Evolutionary conservation across 2,329 filamentous ascomycete species (phyloP), one percentile per base, ranked within the genome.

Genomic region (Ophiostoma pallidulum): DNA sequence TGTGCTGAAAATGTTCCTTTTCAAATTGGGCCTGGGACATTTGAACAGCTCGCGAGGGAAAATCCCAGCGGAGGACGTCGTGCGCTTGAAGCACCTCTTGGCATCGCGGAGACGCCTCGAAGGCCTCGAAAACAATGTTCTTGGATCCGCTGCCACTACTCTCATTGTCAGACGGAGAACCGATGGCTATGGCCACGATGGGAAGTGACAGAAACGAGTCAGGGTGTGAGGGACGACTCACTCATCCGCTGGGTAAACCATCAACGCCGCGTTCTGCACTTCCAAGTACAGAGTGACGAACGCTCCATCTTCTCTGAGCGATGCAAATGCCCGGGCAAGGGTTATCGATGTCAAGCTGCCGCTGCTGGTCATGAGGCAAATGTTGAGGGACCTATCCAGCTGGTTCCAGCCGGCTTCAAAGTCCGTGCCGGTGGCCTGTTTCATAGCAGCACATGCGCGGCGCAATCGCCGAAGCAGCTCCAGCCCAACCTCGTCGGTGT

Each of bases 101-200:
- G 1, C 73, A 74, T 0, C 58, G 57, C 0, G 81, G 66, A 0
- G 78, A 80, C 0, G 73, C 67, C 57, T 85, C 80, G 47, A 84
- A 84, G 0, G 68, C 67, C 58, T 85, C 80, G 40, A 48, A 77
- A 16, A 54, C 72, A 52, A 54, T 52, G 18, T 38, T 8, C 14
- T 54, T 37, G 44, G 20, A 29, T n/a, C 29, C 45, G 5, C 20
- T 29, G 6, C 14, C 6, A 19, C 8, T 36, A 19, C n/a, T 4
- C 2, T 4, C 9, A 8, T 45, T 28, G 36, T 31, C 13, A 19
- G 8, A 5, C 4, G 2, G 8, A 10, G 16, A 29, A n/a, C n/a
- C n/a, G n/a, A n/a, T n/a, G n/a, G n/a, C n/a, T n/a, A n/a, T n/a
- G n/a, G n/a, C n/a, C n/a, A 12, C 9, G 24, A 13, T n/a, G n/a